Evolutionary conservation across 2,329 filamentous ascomycete genomes (phyloP), one percentile per base, ranked within the genome.

Genomic region (Stemphylium lycopersici): DNA sequence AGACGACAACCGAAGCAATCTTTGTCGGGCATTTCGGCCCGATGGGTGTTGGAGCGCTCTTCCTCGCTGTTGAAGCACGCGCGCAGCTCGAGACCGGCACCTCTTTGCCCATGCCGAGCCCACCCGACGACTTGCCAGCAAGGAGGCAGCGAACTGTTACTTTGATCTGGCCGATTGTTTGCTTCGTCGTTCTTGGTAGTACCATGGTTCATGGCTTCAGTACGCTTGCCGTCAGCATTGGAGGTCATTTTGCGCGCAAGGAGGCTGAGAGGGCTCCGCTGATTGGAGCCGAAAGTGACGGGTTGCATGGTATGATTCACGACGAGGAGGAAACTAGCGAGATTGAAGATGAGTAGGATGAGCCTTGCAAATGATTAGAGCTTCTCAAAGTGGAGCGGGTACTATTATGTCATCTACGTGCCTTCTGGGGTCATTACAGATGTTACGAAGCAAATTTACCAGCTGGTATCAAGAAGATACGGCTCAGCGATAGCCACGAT

Each of bases 21-120:
- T 85, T 85, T 66, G 77, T 76, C 38, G 82, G 83, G 0, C 83
- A 85, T 62, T 85, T 85, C 52, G 82, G 82, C 0, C 82, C 82
- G 7, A 84, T 85, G 78, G 83, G 83, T 15, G 77, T 85, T 1
- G 83, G 82, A 2, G 83, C 80, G 0, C 67, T 85, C 6, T 85
- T 85, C 69, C 76, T 85, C 1, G 81, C 82, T 1, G 83, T 85
- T 40, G 83, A 85, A 72, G 80, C 81, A 0, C 71, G 81, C 20
- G 81, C 79, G 0, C 75, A 82, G 52, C 73, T 85, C 0, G 82
- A 84, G 59, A 83, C 77, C 0, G 78, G 76, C 8, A 77, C 75
- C 0, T 78, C 77, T 4, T 59, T 77, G 1, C 81, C 81, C 2
- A 62, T 80, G 8, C 72, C 77, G 1, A 68, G 77, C 47, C 80